Evolutionary conservation across 129 eudicot species (phyloP), one percentile per base, ranked within the genome.

Genomic region (Tagetes patula): DNA sequence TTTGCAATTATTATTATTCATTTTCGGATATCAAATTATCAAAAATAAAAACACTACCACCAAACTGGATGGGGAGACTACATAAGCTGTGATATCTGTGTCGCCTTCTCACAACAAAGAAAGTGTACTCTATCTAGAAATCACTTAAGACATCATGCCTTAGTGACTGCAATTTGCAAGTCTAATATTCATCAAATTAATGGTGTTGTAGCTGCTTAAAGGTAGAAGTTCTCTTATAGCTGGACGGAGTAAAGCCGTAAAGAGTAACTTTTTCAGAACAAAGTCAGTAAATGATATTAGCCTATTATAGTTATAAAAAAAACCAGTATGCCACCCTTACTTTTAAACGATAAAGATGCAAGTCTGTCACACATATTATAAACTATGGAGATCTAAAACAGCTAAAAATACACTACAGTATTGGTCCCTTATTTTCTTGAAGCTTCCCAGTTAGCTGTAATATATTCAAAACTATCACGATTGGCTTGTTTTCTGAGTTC

Each of bases 201-300:
- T 75, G 37, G 32, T n/a, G 30, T 52, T 52, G 33, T 38, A 53
- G 58, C 41, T 65, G 79, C 68, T 41, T 39, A 40, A 11, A 74
- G 42, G 54, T 27, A 33, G 60, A 49, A 36, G 39, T 60, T 34
- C 40, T 52, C 65, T 9, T 50, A 64, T 37, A 65, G 56, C 31
- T 31, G 12, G 39, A 40, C 12, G 54, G 38, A 6, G 13, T 30
- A 49, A 39, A 52, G 63, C 2, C 11, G 13, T 30, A 49, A 39
- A 52, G 63, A 6, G 30, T 27, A 69, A 69, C 54, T 36, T 75
- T 33, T 40, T 31, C 20, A 52, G 48, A 37, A 49, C 52, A 32
- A 36, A 55, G 38, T 49, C 45, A 49, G 27, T 2, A 20, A 20
- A 20, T 20, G 27, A 20, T 20, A 69, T 48, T 20, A 1, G 13